Conservation (phyloP, 306 rosid species). For the Sechiopsis laciniata region DNA sequence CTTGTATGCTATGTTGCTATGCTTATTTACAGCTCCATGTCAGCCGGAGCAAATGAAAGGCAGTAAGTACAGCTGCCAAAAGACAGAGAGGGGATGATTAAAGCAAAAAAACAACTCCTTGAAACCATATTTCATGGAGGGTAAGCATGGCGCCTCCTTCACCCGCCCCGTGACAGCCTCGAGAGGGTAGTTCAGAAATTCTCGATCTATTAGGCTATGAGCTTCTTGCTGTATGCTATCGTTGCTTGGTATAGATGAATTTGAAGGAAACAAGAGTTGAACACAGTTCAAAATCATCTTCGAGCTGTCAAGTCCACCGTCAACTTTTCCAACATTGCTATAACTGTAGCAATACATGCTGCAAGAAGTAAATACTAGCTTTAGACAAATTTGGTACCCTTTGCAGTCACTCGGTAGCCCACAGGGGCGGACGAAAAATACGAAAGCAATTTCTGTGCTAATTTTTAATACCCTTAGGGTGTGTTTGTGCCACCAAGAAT, state of each 20-base stretch:
- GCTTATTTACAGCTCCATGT: slow-evolving; percentile 43
- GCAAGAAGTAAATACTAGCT: neutral
- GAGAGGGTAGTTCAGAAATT: slow-evolving; percentile 8
- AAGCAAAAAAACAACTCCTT: slow-evolving; percentile 13
- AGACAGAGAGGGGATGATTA: slow-evolving; percentile 21
- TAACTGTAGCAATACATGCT: slow-evolving; percentile 2
- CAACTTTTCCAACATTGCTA: neutral
- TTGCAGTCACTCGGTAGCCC: neutral
- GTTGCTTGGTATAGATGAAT: neutral
- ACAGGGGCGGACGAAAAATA: neutral
- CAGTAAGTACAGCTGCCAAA: slow-evolving; percentile 27
- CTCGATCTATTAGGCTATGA: neutral
- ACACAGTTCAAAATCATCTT: neutral
- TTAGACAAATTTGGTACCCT: neutral
- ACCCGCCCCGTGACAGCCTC: neutral
- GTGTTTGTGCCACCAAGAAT: no score
- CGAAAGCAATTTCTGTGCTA: no score
- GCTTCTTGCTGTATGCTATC: slow-evolving; percentile 9
- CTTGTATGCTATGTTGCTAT: slow-evolving; percentile 28
- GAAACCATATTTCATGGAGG: neutral
- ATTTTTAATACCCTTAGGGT: no score
- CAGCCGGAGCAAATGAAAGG: slow-evolving; percentile 27
- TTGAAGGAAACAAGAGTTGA: neutral
- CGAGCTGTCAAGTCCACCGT: neutral
- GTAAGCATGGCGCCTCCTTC: slow-evolving; percentile 1